A percentile compares a stretch with the other conserved stretches of the same genome.
phyloP scores from a whole-genome alignment of 2,329 filamentous ascomycete species.

The Phialemoniopsis sp. region DNA sequence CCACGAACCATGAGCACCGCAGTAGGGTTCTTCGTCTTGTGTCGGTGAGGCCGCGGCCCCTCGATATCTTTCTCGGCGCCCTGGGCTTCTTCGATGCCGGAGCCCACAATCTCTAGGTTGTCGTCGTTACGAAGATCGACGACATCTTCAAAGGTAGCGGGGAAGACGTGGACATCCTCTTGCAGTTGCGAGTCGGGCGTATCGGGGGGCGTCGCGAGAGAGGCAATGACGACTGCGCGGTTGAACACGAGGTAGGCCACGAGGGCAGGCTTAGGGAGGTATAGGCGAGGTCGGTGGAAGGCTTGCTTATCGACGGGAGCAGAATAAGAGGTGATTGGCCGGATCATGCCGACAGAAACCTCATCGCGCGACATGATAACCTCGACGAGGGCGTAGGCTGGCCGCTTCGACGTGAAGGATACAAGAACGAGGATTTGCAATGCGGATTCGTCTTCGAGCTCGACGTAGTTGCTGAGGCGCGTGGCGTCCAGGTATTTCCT shows the following conservation, averaged over 20 bases:
- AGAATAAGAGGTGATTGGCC: conserved; percentile 63
- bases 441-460: conserved; percentile 43
- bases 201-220: conserved; percentile 62
- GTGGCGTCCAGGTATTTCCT: conserved; percentile 45
- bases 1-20: conserved; percentile 60
- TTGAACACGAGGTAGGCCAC: conserved; percentile 81
- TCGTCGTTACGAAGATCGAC: conserved; percentile 71
- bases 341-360: conserved; percentile 59
- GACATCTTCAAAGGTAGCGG: conserved; percentile 77
- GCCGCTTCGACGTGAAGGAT: conserved; percentile 46
- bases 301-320: conserved; percentile 41
- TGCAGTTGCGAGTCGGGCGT: conserved; percentile 75
- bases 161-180: conserved; percentile 53
- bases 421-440: conserved; percentile 61
- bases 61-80: conserved; percentile 30
- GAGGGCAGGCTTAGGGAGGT: conserved; percentile 73
- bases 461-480: conserved; percentile 44
- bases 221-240: conserved; percentile 72
- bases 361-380: conserved; percentile 53
- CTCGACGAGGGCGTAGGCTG: conserved; percentile 74
- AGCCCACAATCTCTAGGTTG: conserved; percentile 59
- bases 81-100: conserved; percentile 58
- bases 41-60: conserved; percentile 43
- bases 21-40: conserved; percentile 58
- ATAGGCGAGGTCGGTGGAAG: conserved; percentile 56